Evolutionary conservation across 768 basidiomycete genomes (phyloP), one percentile per base, ranked within the genome.

Genomic region (Sutorius australiensis): DNA sequence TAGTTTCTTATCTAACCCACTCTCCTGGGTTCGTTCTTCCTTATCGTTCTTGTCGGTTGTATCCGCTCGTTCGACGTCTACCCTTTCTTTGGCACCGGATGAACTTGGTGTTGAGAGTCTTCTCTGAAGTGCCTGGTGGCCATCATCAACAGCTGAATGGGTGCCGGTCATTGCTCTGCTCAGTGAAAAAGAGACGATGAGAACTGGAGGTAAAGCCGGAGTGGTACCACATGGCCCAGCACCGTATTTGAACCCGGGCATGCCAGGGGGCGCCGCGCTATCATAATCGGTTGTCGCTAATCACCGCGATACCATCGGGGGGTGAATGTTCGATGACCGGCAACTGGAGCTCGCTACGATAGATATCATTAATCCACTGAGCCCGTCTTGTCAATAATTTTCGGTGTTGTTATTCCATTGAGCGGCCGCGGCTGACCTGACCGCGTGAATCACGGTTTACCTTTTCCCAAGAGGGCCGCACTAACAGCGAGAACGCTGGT

Each of bases 1-100:
- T 49, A 69, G 59, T 51, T 51, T 69, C 53, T 52, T 60, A 33
- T 61, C 37, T n/a, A 53, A 47, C 6, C 38, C 34, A 10, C 39
- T 50, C 37, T 44, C 40, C 36, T 27, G 40, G 21, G 28, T 2
- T 4, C 13, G 46, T 9, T 51, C 52, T 52, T 53, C 55, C 14
- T 59, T 58, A 17, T 58, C 39, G 28, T 60, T 34, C 32, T 54
- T 27, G 28, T 49, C 44, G 7, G 50, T 46, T 7, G 37, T 49
- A 28, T 43, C 34, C 6, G 42, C 54, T 0, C 24, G 59, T 41
- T 65, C 64, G 21, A 55, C 54, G 8, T 67, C 67, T 34, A 56
- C 65, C 21, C 48, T 57, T 42, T 51, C 56, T 39, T 50, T 56
- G 39, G 19, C 49, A 28, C 55, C 53, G 14, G 57, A 60, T 11